phyloP scores from a whole-genome alignment of 805 yeast species.

The Isabelozyma pseudorhagii region DNA sequence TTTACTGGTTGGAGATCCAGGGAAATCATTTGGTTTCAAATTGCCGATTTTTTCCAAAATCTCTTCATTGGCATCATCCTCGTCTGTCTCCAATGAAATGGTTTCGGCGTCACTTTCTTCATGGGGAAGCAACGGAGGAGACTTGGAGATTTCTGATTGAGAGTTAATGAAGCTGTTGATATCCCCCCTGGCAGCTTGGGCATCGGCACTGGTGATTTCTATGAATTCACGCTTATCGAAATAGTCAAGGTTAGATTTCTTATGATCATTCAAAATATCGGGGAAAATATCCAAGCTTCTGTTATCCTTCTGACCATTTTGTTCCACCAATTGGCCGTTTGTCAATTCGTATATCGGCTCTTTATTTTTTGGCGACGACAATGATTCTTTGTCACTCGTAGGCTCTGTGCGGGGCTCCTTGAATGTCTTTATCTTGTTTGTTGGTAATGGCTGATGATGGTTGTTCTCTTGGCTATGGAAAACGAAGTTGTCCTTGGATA shows the following conservation, averaged over 20 bases:
- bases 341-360: conserved; percentile 1
- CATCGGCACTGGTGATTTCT: not conserved
- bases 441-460: not conserved
- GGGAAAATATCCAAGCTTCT: not conserved
- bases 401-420: not conserved
- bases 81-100: conserved; percentile 8
- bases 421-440: not conserved
- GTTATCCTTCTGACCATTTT: not conserved
- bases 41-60: not conserved
- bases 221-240: not conserved
- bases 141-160: not conserved
- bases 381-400: not conserved
- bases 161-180: not conserved
- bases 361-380: not conserved
- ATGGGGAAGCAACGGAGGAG: not conserved
- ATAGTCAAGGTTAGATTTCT: not conserved
- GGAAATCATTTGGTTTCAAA: conserved; percentile 1
- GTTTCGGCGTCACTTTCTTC: conserved; percentile 29
- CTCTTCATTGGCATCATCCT: conserved; percentile 13
- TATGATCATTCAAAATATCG: conserved; percentile 1
- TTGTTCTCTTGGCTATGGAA: conserved; percentile 3
- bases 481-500: conserved; percentile 10
- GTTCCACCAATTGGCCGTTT: conserved; percentile 1
- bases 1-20: not conserved
- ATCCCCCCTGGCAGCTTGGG: not conserved